Evolutionary conservation across 139 green algal genomes (phyloP), one percentile per base, ranked within the genome.

Genomic region (Auxenochlorella pyrenoidosa): DNA sequence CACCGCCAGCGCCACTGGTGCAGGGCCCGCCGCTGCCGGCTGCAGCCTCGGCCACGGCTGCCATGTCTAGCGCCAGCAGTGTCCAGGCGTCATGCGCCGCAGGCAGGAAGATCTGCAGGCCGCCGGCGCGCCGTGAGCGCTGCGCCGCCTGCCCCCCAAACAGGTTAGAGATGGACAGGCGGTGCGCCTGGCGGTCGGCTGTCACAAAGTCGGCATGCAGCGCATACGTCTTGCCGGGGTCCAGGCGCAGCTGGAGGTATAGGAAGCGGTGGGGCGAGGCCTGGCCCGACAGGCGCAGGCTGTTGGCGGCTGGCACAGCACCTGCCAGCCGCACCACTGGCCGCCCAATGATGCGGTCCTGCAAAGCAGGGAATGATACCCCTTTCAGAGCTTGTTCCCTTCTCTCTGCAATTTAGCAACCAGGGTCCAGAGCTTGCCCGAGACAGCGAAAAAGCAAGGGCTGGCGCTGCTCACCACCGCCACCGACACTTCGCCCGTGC

Each of bases 161-260:
- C 71, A 97, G 94, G 88, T 95, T 95, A 89, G 91, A 94, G 43
- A 96, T 76, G 21, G 91, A 94, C 0, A 97, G 44, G 22, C 94
- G 91, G 70, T 92, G 90, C 12, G 92, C 84, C 75, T 91, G 92
- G 51, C 79, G 36, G 71, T 96, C 92, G 21, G 65, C 60, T 4
- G 89, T 93, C 0, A 80, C 38, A 3, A 92, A 44, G 59, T 97
- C 94, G 12, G 94, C 36, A 72, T 97, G 94, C 5, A 97, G 89
- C 1, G 88, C 89, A 51, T 94, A 96, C 18, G 94, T 86, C 66
- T 94, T 91, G 24, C 91, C 87, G 6, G 90, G 89, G 47, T 83
- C 85, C 44, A 89, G 1, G 8, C 75, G 47, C 40, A 95, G 90
- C 91, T 96, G 92, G 30, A 96, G 71, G 87, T 97, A 97, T 21